Evolutionary conservation across 2,329 filamentous ascomycete genomes (phyloP).

Genomic region (Fusarium odoratissimum): DNA sequence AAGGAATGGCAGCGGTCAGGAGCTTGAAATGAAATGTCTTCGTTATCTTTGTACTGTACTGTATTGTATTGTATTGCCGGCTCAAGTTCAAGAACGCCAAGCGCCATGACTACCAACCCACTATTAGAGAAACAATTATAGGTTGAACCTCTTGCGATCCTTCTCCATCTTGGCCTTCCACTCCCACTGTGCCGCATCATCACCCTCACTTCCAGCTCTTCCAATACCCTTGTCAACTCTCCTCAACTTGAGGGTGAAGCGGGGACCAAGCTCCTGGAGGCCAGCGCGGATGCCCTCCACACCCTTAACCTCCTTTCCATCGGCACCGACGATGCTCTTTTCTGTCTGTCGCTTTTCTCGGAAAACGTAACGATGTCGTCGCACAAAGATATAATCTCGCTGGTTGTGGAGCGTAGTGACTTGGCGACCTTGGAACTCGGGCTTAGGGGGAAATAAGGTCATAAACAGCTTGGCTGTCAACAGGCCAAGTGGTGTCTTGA

Average conservation of each 20-base stretch:
- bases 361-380: conserved; percentile 92
- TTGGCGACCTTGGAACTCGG: conserved; percentile 86
- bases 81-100: conserved; percentile 30
- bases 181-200: conserved; percentile 88
- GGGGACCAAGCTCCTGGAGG: conserved; percentile 88
- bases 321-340: conserved; percentile 83
- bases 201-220: conserved; percentile 73
- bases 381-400: conserved; percentile 94
- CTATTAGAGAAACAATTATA: conserved; percentile 61
- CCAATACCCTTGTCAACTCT: conserved; percentile 91
- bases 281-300: conserved; percentile 88
- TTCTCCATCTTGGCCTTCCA: conserved; percentile 98
- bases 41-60: conserved; percentile 9
- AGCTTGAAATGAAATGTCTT: neutral
- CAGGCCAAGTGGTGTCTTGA: conserved; percentile 90
- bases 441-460: conserved; percentile 72
- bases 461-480: conserved; percentile 86
- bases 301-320: conserved; percentile 86
- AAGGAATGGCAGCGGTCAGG: neutral
- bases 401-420: conserved; percentile 95
- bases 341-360: conserved; percentile 87
- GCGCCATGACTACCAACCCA: conserved; percentile 9
- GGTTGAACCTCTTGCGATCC: conserved; percentile 89
- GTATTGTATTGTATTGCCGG: neutral
- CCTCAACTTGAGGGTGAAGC: conserved; percentile 81